A percentile compares a stretch with the other conserved stretches of the same genome.
These are phyloP conservation scores for Penicillium crustosum DNA, from an alignment of 2,329 filamentous ascomycete species.

Conservation along the genomic window DNA sequence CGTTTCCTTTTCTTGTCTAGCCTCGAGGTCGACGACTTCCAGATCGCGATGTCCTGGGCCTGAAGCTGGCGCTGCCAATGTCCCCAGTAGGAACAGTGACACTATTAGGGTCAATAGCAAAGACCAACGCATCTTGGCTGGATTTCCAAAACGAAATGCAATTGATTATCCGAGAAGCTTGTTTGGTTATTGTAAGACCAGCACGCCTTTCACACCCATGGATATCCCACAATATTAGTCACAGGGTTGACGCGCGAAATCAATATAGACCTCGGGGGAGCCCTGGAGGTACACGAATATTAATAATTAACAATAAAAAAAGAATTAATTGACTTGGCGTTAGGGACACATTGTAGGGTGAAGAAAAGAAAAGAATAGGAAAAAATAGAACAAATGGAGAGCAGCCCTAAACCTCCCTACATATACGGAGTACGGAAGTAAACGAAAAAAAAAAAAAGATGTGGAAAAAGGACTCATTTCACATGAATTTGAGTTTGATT, in stretches of 20 bases:
- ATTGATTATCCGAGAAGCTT: background rate
- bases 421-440: conserved; percentile 3
- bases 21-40: background rate
- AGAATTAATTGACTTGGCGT: conserved; percentile 5
- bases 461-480: background rate
- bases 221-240: background rate
- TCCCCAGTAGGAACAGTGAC: conserved; percentile 13
- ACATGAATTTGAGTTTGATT: conserved; percentile 17
- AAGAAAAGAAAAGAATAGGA: background rate
- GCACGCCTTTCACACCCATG: background rate
- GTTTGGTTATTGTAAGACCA: background rate
- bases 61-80: conserved; percentile 18
- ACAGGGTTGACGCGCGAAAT: background rate
- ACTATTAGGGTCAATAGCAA: conserved; percentile 10
- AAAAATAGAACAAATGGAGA: background rate
- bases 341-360: conserved; percentile 6
- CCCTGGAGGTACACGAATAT: background rate
- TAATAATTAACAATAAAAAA: background rate
- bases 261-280: background rate
- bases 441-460: conserved; percentile 5
- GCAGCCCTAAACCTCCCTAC: conserved; percentile 17
- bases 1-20: background rate
- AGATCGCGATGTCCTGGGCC: conserved; percentile 5
- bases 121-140: conserved; percentile 21
- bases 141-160: background rate